Conservation (phyloP, 2,329 filamentous ascomycete species). For the Arthrinium phaeospermum region DNA sequence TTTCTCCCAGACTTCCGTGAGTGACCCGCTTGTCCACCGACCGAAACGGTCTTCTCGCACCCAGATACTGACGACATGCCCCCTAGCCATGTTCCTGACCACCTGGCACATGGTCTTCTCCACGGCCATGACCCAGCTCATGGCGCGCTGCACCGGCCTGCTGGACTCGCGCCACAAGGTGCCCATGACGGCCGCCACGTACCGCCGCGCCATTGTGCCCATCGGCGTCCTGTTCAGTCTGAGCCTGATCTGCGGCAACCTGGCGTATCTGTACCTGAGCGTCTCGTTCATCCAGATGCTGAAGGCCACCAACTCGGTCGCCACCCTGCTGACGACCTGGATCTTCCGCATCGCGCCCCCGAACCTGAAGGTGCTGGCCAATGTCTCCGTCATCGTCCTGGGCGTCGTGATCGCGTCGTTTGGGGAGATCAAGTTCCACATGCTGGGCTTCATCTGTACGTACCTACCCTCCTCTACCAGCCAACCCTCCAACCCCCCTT, state of each 20-base stretch:
- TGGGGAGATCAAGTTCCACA: slow-evolving; percentile 73
- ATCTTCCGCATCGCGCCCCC: slow-evolving; percentile 58
- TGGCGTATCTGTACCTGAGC: slow-evolving; percentile 71
- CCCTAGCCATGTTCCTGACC: slow-evolving; percentile 61
- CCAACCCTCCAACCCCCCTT: too few species aligned
- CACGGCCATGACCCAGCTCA: slow-evolving; percentile 68
- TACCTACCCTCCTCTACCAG: neutral
- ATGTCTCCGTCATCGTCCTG: slow-evolving; percentile 58
- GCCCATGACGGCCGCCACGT: slow-evolving; percentile 66
- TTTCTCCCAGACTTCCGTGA: slow-evolving; percentile 32
- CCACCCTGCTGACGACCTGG: slow-evolving; percentile 70
- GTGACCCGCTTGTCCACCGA: slow-evolving; percentile 17
- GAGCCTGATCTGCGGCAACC: slow-evolving; percentile 70
- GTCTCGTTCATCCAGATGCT: slow-evolving; percentile 77
- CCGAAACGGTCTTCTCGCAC: neutral
- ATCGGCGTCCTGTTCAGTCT: slow-evolving; percentile 72
- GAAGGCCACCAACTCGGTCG: slow-evolving; percentile 71
- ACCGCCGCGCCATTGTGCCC: slow-evolving; percentile 66
- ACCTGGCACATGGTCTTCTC: slow-evolving; percentile 74
- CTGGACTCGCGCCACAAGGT: slow-evolving; percentile 69
- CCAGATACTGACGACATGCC: neutral
- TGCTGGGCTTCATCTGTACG: slow-evolving; percentile 62
- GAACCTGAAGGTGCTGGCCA: slow-evolving; percentile 51
- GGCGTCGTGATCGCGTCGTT: slow-evolving; percentile 60
- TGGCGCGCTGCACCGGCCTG: slow-evolving; percentile 67